Percentiles rank a stretch among this genome's conserved stretches.
Conservation (phyloP, 2,329 filamentous ascomycete genomes). For the Nigrograna mackinnonii region DNA sequence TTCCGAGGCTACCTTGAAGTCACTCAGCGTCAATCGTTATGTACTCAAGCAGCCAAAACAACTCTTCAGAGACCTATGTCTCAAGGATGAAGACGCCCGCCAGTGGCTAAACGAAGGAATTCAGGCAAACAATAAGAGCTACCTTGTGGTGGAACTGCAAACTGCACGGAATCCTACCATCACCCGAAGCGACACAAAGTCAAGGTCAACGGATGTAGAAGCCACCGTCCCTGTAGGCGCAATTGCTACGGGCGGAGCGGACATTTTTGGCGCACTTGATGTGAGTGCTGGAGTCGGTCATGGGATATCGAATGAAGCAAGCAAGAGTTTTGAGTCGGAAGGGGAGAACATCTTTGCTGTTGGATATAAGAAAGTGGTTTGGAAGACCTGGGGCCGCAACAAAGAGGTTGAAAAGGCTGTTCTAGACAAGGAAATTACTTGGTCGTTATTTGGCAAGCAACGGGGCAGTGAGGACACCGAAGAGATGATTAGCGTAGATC, state of each 20-base stretch:
- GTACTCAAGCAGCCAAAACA: slow-evolving; percentile 5
- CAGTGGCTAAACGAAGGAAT: slow-evolving; percentile 8
- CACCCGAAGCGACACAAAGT: neutral
- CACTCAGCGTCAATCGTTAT: slow-evolving; percentile 7
- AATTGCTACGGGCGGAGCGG: slow-evolving; percentile 3
- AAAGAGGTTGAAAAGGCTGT: slow-evolving; percentile 9
- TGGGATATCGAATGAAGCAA: neutral
- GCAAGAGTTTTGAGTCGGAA: slow-evolving; percentile 2
- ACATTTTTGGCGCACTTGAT: slow-evolving; percentile 5
- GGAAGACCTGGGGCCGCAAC: slow-evolving; percentile 4
- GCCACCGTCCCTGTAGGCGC: slow-evolving; percentile 1
- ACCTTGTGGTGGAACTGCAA: slow-evolving; percentile 8
- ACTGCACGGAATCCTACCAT: slow-evolving; percentile 5
- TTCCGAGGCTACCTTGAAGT: neutral
- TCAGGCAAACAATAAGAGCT: slow-evolving; percentile 2
- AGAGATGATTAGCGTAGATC: slow-evolving; percentile 9
- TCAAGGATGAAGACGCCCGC: slow-evolving; percentile 6
- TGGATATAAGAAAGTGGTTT: slow-evolving; percentile 9
- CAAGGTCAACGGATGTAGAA: neutral
- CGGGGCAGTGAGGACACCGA: slow-evolving; percentile 5
- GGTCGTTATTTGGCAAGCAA: slow-evolving; percentile 8
- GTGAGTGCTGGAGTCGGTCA: neutral
- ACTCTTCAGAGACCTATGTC: slow-evolving; percentile 4
- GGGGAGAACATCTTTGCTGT: slow-evolving; percentile 8
- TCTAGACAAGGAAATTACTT: slow-evolving; percentile 10